Evolutionary conservation across 495 filamentous ascomycete species (phyloP).

Genomic region (Sabuloglossum arenarium): DNA sequence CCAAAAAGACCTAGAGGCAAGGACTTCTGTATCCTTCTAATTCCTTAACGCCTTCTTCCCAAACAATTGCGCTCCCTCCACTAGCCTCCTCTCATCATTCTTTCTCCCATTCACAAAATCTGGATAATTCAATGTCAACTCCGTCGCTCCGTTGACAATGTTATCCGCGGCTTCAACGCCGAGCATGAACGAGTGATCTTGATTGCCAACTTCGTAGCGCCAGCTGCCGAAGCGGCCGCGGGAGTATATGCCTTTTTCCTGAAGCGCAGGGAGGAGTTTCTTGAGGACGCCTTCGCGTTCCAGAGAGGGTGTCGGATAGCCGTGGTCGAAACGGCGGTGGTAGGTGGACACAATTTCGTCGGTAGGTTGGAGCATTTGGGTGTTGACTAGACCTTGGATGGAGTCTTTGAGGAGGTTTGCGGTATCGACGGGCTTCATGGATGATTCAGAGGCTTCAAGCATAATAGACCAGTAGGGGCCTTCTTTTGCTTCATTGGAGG

Average conservation of each 20-base stretch:
- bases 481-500: slow-evolving; percentile 41
- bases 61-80: slow-evolving; percentile 52
- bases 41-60: slow-evolving; percentile 8
- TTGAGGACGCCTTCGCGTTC: slow-evolving; percentile 92
- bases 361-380: slow-evolving; percentile 69
- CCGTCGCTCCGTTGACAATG: slow-evolving; percentile 83
- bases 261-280: slow-evolving; percentile 77
- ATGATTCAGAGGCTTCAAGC: slow-evolving; percentile 93
- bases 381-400: slow-evolving; percentile 94
- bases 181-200: slow-evolving; percentile 97
- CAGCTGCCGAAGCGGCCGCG: slow-evolving; percentile 96
- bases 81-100: slow-evolving; percentile 74
- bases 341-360: slow-evolving; percentile 98
- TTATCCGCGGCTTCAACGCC: slow-evolving; percentile 93
- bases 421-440: slow-evolving; percentile 80
- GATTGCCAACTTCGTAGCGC: slow-evolving; percentile 94
- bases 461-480: slow-evolving; percentile 99
- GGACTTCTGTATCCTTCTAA: neutral
- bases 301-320: slow-evolving; percentile 86
- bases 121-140: slow-evolving; percentile 95
- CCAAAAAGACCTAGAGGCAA: neutral
- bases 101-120: slow-evolving; percentile 89
- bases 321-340: slow-evolving; percentile 96
- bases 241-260: slow-evolving; percentile 79
- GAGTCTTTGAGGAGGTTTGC: slow-evolving; percentile 66